Conservation (phyloP, 768 basidiomycete species). For the Xerocomus potaroensis region DNA sequence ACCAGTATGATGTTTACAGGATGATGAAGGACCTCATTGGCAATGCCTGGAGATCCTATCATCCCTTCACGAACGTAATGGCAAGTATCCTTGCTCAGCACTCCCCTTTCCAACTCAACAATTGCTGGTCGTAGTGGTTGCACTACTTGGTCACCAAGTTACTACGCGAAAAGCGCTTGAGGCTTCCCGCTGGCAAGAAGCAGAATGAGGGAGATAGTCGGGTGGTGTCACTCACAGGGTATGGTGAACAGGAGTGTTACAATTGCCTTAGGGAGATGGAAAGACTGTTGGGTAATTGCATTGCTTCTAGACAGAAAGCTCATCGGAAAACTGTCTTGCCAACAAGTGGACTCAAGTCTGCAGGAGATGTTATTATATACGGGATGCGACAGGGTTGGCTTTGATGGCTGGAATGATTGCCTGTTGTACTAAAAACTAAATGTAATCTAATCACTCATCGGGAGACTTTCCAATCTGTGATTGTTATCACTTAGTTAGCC, state of each 20-base stretch:
- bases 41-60: slow-evolving; percentile 68
- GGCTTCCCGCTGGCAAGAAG: slow-evolving; percentile 45
- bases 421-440: no score
- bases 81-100: slow-evolving; percentile 39
- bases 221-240: slow-evolving; percentile 32
- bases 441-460: not conserved
- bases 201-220: slow-evolving; percentile 19
- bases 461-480: slow-evolving; percentile 16
- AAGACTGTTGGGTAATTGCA: slow-evolving; percentile 44
- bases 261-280: slow-evolving; percentile 67
- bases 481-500: not conserved
- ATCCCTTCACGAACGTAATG: slow-evolving; percentile 87
- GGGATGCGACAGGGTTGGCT: slow-evolving; percentile 65
- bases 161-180: slow-evolving; percentile 63
- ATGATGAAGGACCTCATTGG: slow-evolving; percentile 68
- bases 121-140: slow-evolving; percentile 65
- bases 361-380: slow-evolving; percentile 59
- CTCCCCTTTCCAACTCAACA: slow-evolving; percentile 8
- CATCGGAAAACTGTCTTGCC: slow-evolving; percentile 32
- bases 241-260: slow-evolving; percentile 66
- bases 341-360: slow-evolving; percentile 35
- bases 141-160: slow-evolving; percentile 80
- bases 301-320: slow-evolving; percentile 35
- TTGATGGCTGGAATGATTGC: no score
- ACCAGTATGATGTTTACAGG: slow-evolving; percentile 94